Percentiles rank a stretch among this genome's conserved stretches.
phyloP scores from a whole-genome alignment of 176 grass and related monocot genomes.

The Calamus simplicifolius region DNA sequence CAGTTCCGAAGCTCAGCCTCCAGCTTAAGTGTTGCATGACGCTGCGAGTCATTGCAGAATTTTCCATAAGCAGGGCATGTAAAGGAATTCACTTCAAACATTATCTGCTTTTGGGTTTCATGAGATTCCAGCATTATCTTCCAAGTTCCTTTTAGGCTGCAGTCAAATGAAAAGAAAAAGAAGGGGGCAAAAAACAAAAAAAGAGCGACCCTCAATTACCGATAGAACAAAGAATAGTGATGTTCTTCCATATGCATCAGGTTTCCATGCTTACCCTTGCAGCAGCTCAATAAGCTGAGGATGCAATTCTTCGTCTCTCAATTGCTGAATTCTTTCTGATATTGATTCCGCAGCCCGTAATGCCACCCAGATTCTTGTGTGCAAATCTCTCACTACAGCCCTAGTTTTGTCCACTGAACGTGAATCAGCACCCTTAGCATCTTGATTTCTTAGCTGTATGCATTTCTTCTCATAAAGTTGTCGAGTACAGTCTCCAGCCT shows the following conservation, averaged over 20 bases:
- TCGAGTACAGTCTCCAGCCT: slow-evolving; percentile 72
- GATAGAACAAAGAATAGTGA: neutral
- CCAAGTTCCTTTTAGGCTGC: slow-evolving; percentile 67
- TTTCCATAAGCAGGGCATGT: slow-evolving; percentile 93
- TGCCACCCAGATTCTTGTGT: slow-evolving; percentile 88
- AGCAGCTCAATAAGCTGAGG: slow-evolving; percentile 85
- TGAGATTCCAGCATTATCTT: slow-evolving; percentile 91
- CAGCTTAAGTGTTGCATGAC: slow-evolving; percentile 72
- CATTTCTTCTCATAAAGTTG: slow-evolving; percentile 88
- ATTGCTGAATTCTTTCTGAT: slow-evolving; percentile 74
- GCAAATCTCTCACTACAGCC: slow-evolving; percentile 65
- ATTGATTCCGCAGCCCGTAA: slow-evolving; percentile 80
- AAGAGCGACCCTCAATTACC: neutral
- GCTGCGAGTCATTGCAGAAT: slow-evolving; percentile 75
- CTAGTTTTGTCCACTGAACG: slow-evolving; percentile 61
- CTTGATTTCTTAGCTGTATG: slow-evolving; percentile 73
- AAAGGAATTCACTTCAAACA: slow-evolving; percentile 90
- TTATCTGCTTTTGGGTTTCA: slow-evolving; percentile 92
- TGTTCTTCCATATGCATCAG: neutral
- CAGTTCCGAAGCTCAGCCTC: slow-evolving; percentile 84
- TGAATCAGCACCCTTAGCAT: slow-evolving; percentile 59
- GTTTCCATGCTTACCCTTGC: slow-evolving; percentile 53
- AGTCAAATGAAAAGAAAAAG: slow-evolving; percentile 1
- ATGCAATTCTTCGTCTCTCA: slow-evolving; percentile 83
- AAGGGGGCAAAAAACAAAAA: neutral